Base-by-base conservation (phyloP, 352 stramenopile species). In the Phytophthora kernoviae region DNA sequence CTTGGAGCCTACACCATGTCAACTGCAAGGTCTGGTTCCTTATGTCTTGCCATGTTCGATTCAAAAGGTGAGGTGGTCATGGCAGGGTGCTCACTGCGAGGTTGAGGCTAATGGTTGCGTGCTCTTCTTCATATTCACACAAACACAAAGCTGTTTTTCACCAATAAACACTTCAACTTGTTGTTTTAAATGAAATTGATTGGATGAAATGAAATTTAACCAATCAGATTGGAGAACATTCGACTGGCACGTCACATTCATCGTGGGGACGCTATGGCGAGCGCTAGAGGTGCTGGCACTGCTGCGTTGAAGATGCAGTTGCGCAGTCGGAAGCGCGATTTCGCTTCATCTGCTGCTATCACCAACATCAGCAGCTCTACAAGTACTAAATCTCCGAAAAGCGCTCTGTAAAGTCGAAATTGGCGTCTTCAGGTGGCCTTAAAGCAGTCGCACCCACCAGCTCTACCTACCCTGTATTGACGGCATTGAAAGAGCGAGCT, bases 271-370 rank as follows among this genome's bases (percentile, higher is more conserved):
- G 5, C 37, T 8, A 68, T 70, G 62, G 5, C 46, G 20, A 55
- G 50, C 34, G 30, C 51, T 54, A 32, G 33, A 49, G 26, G 40
- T 54, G 46, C 54, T 32, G 42, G 53, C 10, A 55, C 20, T 2
- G 26, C 24, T 15, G 41, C 22, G 26, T 59, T 70, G 6, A 61
- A 34, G 26, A 83, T 83, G 70, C 73, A 79, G 55, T 55, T 79
- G 21, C 70, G 70, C 54, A 81, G 26, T 41, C 34, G 54, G 27
- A 81, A 81, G 59, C 73, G 73, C 44, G 56, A 60, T 18, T 63
- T 77, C 36, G 47, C 44, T 32, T 44, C 65, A 21, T 53, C 53
- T 15, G 11, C 48, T 22, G 32, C 43, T 7, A 17, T n/a, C 4
- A 42, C 42, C 24, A 34, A 1, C 14, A 61, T 1, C 10, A 54